phyloP scores from a whole-genome alignment of 2,329 filamentous ascomycete species.

The Xylariaceae sp. region DNA sequence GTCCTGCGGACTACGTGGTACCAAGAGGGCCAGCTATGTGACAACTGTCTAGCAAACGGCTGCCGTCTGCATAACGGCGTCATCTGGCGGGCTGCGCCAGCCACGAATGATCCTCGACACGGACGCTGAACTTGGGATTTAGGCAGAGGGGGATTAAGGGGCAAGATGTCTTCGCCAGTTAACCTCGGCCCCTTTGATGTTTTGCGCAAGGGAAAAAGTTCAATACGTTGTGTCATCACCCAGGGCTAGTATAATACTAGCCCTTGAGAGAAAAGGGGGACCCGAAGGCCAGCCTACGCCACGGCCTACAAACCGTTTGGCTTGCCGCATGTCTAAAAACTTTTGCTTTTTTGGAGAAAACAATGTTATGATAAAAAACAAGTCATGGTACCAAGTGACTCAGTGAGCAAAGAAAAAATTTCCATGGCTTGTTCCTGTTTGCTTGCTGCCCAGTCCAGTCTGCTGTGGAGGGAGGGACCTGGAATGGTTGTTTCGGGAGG shows the following conservation, averaged over 20 bases:
- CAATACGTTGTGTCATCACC: neutral
- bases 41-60: conserved; percentile 37
- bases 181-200: neutral
- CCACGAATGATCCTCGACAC: conserved; percentile 1
- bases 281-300: neutral
- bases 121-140: neutral
- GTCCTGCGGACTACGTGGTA: conserved; percentile 56
- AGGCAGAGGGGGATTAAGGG: neutral
- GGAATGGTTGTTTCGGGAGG: too few species aligned
- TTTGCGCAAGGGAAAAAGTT: neutral
- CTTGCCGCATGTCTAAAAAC: neutral
- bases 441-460: too few species aligned
- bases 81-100: conserved; percentile 21
- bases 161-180: neutral
- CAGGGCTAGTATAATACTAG: neutral
- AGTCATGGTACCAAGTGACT: too few species aligned
- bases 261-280: neutral
- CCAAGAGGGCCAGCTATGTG: conserved; percentile 48
- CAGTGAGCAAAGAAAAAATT: too few species aligned
- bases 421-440: too few species aligned
- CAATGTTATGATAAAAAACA: too few species aligned
- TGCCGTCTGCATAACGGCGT: conserved; percentile 22
- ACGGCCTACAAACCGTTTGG: neutral
- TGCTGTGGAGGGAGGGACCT: too few species aligned
- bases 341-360: neutral